A percentile compares a stretch with the other conserved stretches of the same genome.
Conservation (phyloP, 2,329 filamentous ascomycete genomes). For the Zymoseptoria tritici region DNA sequence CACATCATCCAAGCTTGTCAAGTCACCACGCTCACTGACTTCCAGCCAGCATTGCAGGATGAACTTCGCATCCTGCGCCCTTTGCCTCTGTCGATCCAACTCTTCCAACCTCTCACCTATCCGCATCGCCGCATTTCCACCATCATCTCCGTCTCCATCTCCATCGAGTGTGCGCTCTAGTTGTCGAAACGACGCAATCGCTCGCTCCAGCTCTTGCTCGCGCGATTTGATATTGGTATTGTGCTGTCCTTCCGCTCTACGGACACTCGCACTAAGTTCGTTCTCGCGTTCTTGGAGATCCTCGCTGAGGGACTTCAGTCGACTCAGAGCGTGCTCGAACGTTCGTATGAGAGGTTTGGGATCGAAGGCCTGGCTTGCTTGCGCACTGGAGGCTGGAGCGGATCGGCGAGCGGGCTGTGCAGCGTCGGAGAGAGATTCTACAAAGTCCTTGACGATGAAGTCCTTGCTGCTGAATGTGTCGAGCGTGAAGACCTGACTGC, state of each 20-base stretch:
- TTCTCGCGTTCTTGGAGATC: conserved; percentile 87
- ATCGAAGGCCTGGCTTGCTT: conserved; percentile 56
- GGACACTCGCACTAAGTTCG: conserved; percentile 80
- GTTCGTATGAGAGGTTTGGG: conserved; percentile 93
- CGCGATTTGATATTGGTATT: conserved; percentile 83
- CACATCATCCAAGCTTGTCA: conserved; percentile 82
- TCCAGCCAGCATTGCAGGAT: conserved; percentile 95
- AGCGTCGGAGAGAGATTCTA: conserved; percentile 83
- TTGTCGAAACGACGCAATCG: conserved; percentile 84
- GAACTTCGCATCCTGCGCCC: conserved; percentile 89
- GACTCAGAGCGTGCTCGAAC: conserved; percentile 71
- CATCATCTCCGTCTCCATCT: conserved; percentile 47
- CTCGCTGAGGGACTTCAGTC: conserved; percentile 64
- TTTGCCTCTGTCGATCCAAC: conserved; percentile 80
- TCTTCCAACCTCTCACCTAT: conserved; percentile 93
- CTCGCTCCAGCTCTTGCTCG: conserved; percentile 81
- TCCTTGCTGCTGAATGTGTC: conserved; percentile 65
- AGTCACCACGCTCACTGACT: conserved; percentile 79
- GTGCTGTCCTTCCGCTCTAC: conserved; percentile 85
- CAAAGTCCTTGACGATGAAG: conserved; percentile 97
- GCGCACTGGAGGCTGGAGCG: conserved; percentile 39
- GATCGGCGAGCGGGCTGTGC: conserved; percentile 76
- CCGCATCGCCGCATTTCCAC: conserved; percentile 85
- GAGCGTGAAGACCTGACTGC: conserved; percentile 58
- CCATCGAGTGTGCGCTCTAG: conserved; percentile 70